Base-by-base conservation (phyloP, 352 stramenopile species). In the Phytophthora europaea region DNA sequence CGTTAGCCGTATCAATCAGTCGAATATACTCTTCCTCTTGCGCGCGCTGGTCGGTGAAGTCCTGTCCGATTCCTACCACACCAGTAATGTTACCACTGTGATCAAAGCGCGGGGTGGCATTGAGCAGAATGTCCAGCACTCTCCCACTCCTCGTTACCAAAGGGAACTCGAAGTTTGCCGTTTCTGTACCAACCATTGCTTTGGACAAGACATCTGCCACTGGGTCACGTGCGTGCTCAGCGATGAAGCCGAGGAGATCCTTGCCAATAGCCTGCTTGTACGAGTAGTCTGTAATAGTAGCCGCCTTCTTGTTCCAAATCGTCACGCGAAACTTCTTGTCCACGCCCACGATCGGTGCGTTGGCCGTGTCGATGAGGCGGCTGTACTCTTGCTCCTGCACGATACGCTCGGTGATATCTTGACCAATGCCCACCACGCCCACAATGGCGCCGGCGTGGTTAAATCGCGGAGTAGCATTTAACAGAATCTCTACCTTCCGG, bases 291-390 rank as follows among this genome's bases (percentile, higher is more conserved):
- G 93, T 98, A 55, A 95, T 92, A 2, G 83, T 88, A 0, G 87
- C 86, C 0, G 91, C 94, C 71, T 98, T 97, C 58, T 98, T 93
- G 72, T 99, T 99, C 96, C 96, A 99, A 70, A 97, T 91, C 15
- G 91, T 94, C 36, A 97, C 90, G 20, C 78, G 73, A 53, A 92
- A 93, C 36, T 93, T 66, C 33, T 81, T 85, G 80, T 99, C 87
- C 13, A 97, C 74, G 8, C 86, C 90, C 22, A 95, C 93, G 57
- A 97, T 96, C 0, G 90, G 90, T 6, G 86, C 90, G 36, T 95
- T 97, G 4, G 89, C 88, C 0, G 88, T 93, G 51, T 97, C 88
- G 43, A 97, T 92, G 10, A 97, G 71, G 0, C 88, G 82, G 36
- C 76, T 90, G 69, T 94, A 93, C 72, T 96, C 90, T 53, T 94